These are phyloP conservation scores for Arabidopsis lyrata DNA, from an alignment of 441 rosid species.

Conservation along the genomic window DNA sequence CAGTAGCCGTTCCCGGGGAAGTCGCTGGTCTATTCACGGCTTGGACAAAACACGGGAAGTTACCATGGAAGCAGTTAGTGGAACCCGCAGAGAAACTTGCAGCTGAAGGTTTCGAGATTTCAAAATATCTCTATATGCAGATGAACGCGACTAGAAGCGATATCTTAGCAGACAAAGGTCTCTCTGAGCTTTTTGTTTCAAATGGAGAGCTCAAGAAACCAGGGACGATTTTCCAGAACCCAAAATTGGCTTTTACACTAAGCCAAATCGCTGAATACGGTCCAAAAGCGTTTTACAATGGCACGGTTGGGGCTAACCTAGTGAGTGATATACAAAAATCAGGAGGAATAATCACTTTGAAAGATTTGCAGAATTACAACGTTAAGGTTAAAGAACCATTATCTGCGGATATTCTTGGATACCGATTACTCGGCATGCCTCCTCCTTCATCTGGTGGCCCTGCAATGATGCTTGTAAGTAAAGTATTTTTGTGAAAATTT, in stretches of 20 bases:
- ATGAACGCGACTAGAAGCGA: slow-evolving; percentile 45
- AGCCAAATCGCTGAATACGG: slow-evolving; percentile 48
- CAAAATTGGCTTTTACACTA: slow-evolving; percentile 52
- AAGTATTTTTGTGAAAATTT: neutral
- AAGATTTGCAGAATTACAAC: slow-evolving; percentile 55
- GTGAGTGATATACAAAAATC: slow-evolving; percentile 49
- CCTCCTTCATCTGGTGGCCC: slow-evolving; percentile 72
- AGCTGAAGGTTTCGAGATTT: slow-evolving; percentile 53
- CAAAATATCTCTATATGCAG: slow-evolving; percentile 57
- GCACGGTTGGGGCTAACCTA: slow-evolving; percentile 53
- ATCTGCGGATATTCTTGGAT: slow-evolving; percentile 51
- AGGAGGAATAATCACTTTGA: slow-evolving; percentile 60
- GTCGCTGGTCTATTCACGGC: slow-evolving; percentile 58
- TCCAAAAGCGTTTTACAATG: slow-evolving; percentile 55
- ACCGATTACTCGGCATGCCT: slow-evolving; percentile 59
- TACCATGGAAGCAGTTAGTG: slow-evolving; percentile 58
- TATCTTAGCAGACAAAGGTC: slow-evolving; percentile 61
- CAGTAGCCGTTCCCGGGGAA: slow-evolving; percentile 64
- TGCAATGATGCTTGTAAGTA: slow-evolving; percentile 62
- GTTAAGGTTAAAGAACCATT: slow-evolving; percentile 53
- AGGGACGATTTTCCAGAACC: slow-evolving; percentile 52
- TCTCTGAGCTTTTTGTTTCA: slow-evolving; percentile 45
- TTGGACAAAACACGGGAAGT: slow-evolving; percentile 58
- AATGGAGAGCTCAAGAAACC: slow-evolving; percentile 51
- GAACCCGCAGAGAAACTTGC: slow-evolving; percentile 56